Percentiles rank a stretch among this genome's conserved stretches.
Evolutionary conservation across 257 asterid genomes (phyloP).

Genomic region (Echium plantagineum): DNA sequence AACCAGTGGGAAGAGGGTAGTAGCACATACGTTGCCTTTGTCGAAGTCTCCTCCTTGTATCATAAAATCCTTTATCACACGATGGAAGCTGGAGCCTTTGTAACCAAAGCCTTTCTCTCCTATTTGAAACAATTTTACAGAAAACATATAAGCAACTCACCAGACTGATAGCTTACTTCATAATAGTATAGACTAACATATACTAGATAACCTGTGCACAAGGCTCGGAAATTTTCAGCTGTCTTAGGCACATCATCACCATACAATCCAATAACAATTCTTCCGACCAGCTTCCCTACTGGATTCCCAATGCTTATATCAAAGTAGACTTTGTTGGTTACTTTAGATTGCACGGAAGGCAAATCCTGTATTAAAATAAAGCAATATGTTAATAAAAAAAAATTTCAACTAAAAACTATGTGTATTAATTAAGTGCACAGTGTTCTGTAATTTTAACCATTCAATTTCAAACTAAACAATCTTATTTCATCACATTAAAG

Average conservation of each 20-base stretch:
- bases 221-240: constrained; percentile 90
- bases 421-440: too few species aligned
- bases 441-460: too few species aligned
- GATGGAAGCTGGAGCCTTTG: constrained; percentile 87
- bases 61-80: constrained; percentile 93
- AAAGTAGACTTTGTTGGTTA: constrained; percentile 72
- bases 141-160: neutral
- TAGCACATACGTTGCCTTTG: constrained; percentile 79
- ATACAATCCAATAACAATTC: constrained; percentile 80
- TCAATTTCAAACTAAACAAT: too few species aligned
- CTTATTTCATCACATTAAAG: neutral
- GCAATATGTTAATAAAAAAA: neutral
- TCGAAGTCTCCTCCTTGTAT: constrained; percentile 99
- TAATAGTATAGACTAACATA: neutral
- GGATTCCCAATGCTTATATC: constrained; percentile 96
- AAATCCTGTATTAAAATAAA: constrained; percentile 31
- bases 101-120: constrained; percentile 97
- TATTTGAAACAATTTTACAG: constrained; percentile 15
- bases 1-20: too few species aligned
- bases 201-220: constrained; percentile 55
- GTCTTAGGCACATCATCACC: constrained; percentile 98
- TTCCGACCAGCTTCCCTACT: constrained; percentile 76
- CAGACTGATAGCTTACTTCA: neutral
- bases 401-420: too few species aligned
- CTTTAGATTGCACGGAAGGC: constrained; percentile 64